Base-by-base conservation (phyloP, 768 basidiomycete species). In the Termitomyces titanicus region DNA sequence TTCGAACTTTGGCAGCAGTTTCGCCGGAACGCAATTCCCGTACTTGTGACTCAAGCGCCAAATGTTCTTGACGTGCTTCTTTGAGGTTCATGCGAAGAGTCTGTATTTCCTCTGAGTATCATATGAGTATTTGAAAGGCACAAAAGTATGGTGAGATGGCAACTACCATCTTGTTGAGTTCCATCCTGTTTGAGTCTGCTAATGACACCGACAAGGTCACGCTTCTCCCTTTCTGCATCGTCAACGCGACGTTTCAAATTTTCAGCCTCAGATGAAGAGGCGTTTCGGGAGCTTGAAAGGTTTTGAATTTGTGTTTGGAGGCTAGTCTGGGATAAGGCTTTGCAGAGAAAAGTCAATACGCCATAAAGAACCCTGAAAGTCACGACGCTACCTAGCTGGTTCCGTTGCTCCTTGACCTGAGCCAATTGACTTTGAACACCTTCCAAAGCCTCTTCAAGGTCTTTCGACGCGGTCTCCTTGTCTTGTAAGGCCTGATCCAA, bases 191-290 rank as follows among this genome's bases (percentile, higher is more conserved):
- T 89, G 58, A 94, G 71, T 51, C 90, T 80, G 67, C 89, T 93
- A 5, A 94, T 83, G 42, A 94, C 88, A 27, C 81, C 83, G 40
- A 95, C 77, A 45, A 97, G 79, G 59, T 95, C 92, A 33, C 93
- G 84, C 71, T 97, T 97, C 76, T 97, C 95, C 51, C 89, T 80
- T 59, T 97, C 92, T 1, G 81, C 80, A 57, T 92, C 89, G 20
- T 92, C 85, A 4, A 88, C 71, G 37, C 83, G 81, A 53, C 71
- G 79, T 60, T 79, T 83, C 35, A 91, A 66, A 6, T 72, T 67
- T 34, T 84, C 84, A 8, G 83, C 67, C 65, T 88, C 88, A 1
- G 76, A 71, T 3, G 84, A 83, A 2, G 89, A 86, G 0, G 83
- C 76, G 11, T 82, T 76, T 42, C 87, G 82, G 0, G 86, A 81